Conservation (phyloP, 2,329 filamentous ascomycete genomes). For the Ceratocystiopsis minuta region DNA sequence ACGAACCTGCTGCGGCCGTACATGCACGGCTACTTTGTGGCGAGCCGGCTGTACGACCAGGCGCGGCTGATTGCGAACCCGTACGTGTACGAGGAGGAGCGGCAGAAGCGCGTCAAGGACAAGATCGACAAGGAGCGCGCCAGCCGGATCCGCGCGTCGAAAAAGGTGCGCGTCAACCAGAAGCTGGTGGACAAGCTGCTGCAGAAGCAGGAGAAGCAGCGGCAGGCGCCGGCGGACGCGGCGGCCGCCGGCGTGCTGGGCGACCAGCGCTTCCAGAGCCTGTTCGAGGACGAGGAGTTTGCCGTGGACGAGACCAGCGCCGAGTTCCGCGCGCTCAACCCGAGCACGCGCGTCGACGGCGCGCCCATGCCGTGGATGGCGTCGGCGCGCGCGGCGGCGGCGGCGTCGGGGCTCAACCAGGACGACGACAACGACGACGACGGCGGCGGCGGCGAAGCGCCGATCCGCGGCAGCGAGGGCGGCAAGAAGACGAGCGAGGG, state of each 20-base stretch:
- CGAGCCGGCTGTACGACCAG: slow-evolving; percentile 88
- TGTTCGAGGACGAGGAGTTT: slow-evolving; percentile 91
- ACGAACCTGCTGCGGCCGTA: slow-evolving; percentile 83
- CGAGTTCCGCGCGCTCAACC: slow-evolving; percentile 80
- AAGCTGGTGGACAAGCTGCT: slow-evolving; percentile 57
- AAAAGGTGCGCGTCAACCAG: slow-evolving; percentile 96
- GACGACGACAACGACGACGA: slow-evolving; percentile 18
- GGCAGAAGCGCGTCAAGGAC: slow-evolving; percentile 76
- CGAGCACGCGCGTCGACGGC: slow-evolving; percentile 48
- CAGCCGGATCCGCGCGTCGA: slow-evolving; percentile 79
- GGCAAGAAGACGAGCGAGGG: neutral
- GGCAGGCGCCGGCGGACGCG: slow-evolving; percentile 39
- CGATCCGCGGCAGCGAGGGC: neutral
- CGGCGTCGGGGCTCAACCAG: slow-evolving; percentile 26
- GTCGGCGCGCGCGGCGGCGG: slow-evolving; percentile 18
- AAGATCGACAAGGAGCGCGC: slow-evolving; percentile 97
- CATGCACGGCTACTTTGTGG: slow-evolving; percentile 98
- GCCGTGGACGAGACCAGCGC: slow-evolving; percentile 73
- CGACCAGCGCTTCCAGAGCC: slow-evolving; percentile 68
- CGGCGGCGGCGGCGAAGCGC: slow-evolving; percentile 4
- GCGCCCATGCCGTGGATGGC: neutral
- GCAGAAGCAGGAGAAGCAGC: slow-evolving; percentile 42
- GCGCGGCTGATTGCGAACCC: slow-evolving; percentile 85
- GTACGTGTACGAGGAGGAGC: slow-evolving; percentile 82
- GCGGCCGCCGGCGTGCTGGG: slow-evolving; percentile 49